Conservation (phyloP, 2,329 filamentous ascomycete species). For the Talaromyces piceae region DNA sequence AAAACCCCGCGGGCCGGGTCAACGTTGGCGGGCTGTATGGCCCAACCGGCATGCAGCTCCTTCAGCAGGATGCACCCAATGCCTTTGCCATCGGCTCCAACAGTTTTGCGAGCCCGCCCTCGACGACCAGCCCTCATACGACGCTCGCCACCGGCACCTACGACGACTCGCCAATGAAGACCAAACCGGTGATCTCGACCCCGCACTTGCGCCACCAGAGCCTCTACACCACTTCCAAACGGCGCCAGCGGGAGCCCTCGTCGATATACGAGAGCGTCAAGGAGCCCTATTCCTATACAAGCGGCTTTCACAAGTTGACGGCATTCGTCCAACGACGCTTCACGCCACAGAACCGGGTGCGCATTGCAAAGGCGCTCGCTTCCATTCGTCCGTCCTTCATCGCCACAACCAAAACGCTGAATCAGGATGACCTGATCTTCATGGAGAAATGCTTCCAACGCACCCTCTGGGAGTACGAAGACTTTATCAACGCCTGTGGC, state of each 20-base stretch:
- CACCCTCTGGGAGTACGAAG: conserved; percentile 85
- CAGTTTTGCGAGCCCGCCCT: conserved; percentile 52
- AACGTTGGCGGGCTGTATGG: conserved; percentile 30
- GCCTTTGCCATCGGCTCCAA: conserved; percentile 54
- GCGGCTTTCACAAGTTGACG: conserved; percentile 82
- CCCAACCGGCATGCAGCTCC: conserved; percentile 32
- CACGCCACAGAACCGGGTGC: conserved; percentile 64
- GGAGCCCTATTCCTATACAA: conserved; percentile 84
- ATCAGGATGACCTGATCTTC: conserved; percentile 82
- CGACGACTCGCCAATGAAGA: conserved; percentile 23
- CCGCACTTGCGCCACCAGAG: conserved; percentile 37
- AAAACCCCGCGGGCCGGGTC: conserved; percentile 20
- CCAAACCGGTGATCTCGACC: conserved; percentile 35
- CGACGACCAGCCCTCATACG: conserved; percentile 47
- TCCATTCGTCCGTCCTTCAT: conserved; percentile 92
- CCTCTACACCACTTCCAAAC: conserved; percentile 33
- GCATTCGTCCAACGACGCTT: conserved; percentile 73
- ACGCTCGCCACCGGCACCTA: conserved; percentile 29
- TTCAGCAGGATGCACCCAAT: conserved; percentile 42
- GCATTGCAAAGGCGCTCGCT: conserved; percentile 79
- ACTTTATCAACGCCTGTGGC: conserved; percentile 79
- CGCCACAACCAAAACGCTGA: conserved; percentile 80
- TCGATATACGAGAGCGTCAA: conserved; percentile 83
- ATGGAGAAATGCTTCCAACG: conserved; percentile 97
- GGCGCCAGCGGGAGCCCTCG: conserved; percentile 63